Percentiles rank a stretch among this genome's conserved stretches.
Conservation (phyloP, 2,329 filamentous ascomycete genomes). For the Fusarium algeriense region DNA sequence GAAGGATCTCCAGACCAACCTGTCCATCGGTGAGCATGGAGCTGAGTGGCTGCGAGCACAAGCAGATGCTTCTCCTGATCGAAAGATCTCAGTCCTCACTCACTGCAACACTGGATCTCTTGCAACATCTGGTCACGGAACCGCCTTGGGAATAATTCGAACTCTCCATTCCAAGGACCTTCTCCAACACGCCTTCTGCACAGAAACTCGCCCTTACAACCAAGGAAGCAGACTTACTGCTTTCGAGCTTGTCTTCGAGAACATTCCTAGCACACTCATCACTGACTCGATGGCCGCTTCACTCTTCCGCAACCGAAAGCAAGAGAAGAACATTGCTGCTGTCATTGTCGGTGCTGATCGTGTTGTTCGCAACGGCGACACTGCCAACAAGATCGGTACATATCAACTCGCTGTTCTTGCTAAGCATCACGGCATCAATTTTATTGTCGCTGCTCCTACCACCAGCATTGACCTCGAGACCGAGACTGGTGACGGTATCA, state of each 20-base stretch:
- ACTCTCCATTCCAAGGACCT: constrained; percentile 75
- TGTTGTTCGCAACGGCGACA: constrained; percentile 96
- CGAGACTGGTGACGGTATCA: constrained; percentile 80
- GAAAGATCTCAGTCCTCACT: constrained; percentile 82
- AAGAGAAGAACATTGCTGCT: constrained; percentile 77
- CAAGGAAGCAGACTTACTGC: constrained; percentile 95
- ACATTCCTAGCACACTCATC: constrained; percentile 90
- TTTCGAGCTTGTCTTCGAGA: constrained; percentile 95
- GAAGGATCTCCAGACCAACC: constrained; percentile 89
- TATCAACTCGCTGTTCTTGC: constrained; percentile 94
- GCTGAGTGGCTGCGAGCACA: constrained; percentile 83
- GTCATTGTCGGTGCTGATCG: constrained; percentile 96
- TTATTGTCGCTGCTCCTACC: constrained; percentile 92
- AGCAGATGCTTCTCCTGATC: constrained; percentile 59
- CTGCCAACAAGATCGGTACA: constrained; percentile 98
- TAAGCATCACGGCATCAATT: constrained; percentile 88
- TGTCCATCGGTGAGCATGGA: constrained; percentile 84
- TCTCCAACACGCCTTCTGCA: constrained; percentile 90
- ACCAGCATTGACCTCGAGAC: constrained; percentile 93
- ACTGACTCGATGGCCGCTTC: constrained; percentile 97
- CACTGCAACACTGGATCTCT: constrained; percentile 99
- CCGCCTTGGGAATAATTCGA: constrained; percentile 92
- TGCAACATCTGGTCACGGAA: constrained; percentile 97
- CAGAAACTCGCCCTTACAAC: constrained; percentile 97
- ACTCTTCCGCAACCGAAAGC: constrained; percentile 75